Conservation (phyloP, 2,329 filamentous ascomycete genomes). For the Paramyrothecium sp. region DNA sequence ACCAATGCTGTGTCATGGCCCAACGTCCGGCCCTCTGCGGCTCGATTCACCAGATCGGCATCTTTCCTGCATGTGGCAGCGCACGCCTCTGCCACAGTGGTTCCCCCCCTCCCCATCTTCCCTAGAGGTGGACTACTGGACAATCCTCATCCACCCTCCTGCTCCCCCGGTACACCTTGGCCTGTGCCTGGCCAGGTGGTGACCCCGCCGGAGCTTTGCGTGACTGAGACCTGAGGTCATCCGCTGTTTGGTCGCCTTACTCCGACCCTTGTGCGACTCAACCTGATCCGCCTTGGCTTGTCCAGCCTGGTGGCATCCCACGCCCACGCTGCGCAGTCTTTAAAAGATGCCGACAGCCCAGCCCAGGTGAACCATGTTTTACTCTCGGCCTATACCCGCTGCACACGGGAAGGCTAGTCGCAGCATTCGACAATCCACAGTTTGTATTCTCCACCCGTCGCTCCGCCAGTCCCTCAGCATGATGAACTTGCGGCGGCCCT, state of each 20-base stretch:
- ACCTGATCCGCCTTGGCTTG: not conserved
- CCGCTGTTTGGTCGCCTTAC: not conserved
- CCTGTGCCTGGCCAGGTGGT: too few relatives aligned
- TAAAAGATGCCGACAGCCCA: not conserved
- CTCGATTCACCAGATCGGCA: not conserved
- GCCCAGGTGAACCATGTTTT: not conserved
- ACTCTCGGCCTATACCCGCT: not conserved
- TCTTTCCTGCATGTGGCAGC: not conserved
- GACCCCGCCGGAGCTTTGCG: too few relatives aligned
- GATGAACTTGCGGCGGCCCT: conserved; percentile 6
- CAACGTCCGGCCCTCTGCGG: too few relatives aligned
- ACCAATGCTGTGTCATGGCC: too few relatives aligned
- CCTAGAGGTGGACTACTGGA: too few relatives aligned
- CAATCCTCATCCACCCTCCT: too few relatives aligned
- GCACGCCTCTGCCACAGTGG: not conserved
- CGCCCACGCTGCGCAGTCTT: too few relatives aligned
- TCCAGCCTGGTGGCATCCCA: not conserved
- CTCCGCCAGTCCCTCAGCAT: not conserved
- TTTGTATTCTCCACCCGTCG: not conserved
- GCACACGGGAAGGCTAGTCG: not conserved
- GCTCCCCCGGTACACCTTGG: not conserved
- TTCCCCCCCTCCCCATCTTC: too few relatives aligned
- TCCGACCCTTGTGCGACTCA: not conserved
- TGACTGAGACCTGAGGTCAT: not conserved
- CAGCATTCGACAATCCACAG: not conserved